Base-by-base conservation (phyloP, 805 yeast genomes). In the Saturnispora gosingensis region DNA sequence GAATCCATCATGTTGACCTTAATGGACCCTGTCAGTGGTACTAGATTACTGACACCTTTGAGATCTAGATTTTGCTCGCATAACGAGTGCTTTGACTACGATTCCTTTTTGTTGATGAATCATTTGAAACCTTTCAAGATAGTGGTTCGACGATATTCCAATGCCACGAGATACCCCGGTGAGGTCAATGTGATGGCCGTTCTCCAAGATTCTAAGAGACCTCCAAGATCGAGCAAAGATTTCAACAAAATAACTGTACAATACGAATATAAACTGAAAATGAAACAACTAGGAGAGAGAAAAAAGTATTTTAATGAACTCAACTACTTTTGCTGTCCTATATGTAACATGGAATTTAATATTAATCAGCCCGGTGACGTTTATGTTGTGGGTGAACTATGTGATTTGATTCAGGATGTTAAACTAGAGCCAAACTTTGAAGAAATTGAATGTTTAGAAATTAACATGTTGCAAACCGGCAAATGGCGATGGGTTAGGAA, bases 1-100 rank as follows among this genome's bases (percentile, higher is more conserved):
- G 55, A 60, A 24, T 58, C 61, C 1, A 53, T 65, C 52, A 49
- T 62, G 28, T 50, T 68, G n/a, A 64, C 70, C 0, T 52, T 68
- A 20, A 50, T 55, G 27, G 72, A 68, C 44, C 72, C 72, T 4
- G 51, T 68, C 2, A 60, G 69, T 1, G 67, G 68, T n/a, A 53
- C 51, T 11, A 48, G 61, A 39, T 43, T 67, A 51, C 53, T 49
- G 4, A 64, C 63, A 2, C 72, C 72, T 1, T 49, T 67, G n/a
- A 53, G 67, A 43, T 58, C 67, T 1, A 53, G 60, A 36, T 65
- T 51, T 45, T 68, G 72, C 53, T 63, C 71, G 2, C 72, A 68
- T 54, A 47, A 66, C 13, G 70, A 66, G 47, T 68, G 71, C 49
- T 68, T 68, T 48, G 72, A 68, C 51, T 52, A 67, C 49, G 55